phyloP scores from a whole-genome alignment of 371 early-diverging fungal species.

The Rhizopus arrhizus region DNA sequence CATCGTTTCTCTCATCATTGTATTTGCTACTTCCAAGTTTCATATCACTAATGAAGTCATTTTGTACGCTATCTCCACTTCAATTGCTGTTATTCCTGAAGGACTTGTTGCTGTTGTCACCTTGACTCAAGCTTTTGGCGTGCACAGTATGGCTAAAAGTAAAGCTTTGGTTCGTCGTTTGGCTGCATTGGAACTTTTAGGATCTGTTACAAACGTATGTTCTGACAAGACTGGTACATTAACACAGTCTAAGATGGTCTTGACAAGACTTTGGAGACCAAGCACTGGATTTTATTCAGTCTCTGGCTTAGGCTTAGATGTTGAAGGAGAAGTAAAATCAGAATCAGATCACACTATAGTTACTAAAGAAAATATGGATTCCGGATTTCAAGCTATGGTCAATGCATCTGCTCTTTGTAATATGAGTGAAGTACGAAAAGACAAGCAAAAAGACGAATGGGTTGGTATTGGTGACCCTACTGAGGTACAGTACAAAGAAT shows the following conservation, averaged over 20 bases:
- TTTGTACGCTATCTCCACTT: conserved; percentile 80
- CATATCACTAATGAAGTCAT: conserved; percentile 66
- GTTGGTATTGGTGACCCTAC: conserved; percentile 84
- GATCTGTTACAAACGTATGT: conserved; percentile 90
- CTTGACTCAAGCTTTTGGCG: conserved; percentile 92
- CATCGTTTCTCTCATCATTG: conserved; percentile 55
- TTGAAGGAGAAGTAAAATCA: conserved; percentile 37
- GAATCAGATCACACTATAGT: conserved; percentile 28
- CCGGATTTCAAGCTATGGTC: conserved; percentile 41
- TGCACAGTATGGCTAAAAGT: conserved; percentile 81
- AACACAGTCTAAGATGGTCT: conserved; percentile 91
- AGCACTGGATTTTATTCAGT: conserved; percentile 63
- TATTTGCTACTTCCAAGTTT: conserved; percentile 60
- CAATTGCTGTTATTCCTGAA: conserved; percentile 95
- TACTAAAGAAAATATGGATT: conserved; percentile 34
- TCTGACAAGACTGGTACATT: conserved; percentile 96
- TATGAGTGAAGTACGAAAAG: conserved; percentile 69
- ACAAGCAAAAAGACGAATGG: conserved; percentile 65
- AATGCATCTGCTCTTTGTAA: conserved; percentile 71
- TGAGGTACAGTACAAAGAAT: conserved; percentile 46
- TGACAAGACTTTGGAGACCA: conserved; percentile 75
- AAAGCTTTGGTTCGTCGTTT: conserved; percentile 87
- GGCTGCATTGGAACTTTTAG: conserved; percentile 86
- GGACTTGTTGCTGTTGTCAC: conserved; percentile 91
- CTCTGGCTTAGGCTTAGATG: conserved; percentile 60